Conservation (phyloP, 768 basidiomycete species). For the Suillus occidentalis region DNA sequence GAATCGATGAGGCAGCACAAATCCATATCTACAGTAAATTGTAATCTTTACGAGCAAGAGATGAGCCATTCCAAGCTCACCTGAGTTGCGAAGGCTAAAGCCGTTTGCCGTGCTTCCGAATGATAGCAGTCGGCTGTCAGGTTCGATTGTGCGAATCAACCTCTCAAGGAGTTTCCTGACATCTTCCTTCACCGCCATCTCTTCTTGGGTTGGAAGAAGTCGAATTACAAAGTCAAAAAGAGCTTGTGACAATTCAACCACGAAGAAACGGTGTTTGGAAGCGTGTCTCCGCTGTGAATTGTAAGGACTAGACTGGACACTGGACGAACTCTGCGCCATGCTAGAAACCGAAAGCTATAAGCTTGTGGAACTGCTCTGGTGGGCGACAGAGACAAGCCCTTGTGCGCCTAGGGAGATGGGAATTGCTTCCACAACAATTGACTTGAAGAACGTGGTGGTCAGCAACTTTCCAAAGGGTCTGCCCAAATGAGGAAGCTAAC, state of each 20-base stretch:
- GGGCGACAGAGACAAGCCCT: conserved; percentile 13
- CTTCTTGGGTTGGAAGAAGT: conserved; percentile 84
- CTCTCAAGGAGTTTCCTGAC: conserved; percentile 93
- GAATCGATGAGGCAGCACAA: conserved; percentile 95
- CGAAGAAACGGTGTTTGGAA: conserved; percentile 62
- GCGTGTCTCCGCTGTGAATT: conserved; percentile 34
- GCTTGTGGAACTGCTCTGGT: conserved; percentile 4
- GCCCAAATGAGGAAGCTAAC: conserved; percentile 28
- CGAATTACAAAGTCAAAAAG: conserved; percentile 94
- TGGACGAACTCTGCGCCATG: conserved; percentile 32
- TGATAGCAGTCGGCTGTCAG: conserved; percentile 83
- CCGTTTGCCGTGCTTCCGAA: conserved; percentile 98
- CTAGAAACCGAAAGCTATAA: conserved; percentile 9
- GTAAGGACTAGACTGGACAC: conserved; percentile 27
- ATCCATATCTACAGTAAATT: conserved; percentile 81
- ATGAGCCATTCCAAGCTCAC: conserved; percentile 39
- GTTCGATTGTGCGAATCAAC: conserved; percentile 93
- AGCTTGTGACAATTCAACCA: conserved; percentile 81
- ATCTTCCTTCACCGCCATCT: conserved; percentile 93
- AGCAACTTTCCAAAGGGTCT: conserved; percentile 20
- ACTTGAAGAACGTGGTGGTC: conserved; percentile 21
- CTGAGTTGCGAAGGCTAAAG: conserved; percentile 94
- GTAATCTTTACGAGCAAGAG: conserved; percentile 13
- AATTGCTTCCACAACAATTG: conserved; percentile 31
- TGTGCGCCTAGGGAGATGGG: conserved; percentile 12